These are phyloP conservation scores for Diutina ranongensis DNA, from an alignment of 1,139 yeast genomes.

Conservation along the genomic window DNA sequence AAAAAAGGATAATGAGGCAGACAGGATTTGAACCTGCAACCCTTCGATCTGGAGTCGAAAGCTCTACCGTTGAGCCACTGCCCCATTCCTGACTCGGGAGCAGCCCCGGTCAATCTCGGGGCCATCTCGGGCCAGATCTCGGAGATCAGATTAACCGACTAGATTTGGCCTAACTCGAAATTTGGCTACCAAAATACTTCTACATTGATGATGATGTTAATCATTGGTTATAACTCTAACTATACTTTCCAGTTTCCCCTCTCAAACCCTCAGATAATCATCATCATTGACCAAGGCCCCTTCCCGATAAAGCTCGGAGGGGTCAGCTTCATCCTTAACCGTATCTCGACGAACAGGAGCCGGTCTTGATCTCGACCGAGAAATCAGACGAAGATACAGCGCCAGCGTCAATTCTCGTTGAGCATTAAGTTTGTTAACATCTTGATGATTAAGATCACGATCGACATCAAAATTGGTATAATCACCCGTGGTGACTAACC, in stretches of 20 bases:
- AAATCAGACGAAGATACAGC: constrained; percentile 48
- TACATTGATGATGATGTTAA: too few relatives aligned
- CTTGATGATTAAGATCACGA: constrained; percentile 14
- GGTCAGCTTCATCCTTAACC: constrained; percentile 33
- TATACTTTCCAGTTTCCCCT: too few relatives aligned
- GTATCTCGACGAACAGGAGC: constrained; percentile 6
- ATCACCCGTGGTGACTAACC: constrained; percentile 38
- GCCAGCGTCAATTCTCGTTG: constrained; percentile 26
- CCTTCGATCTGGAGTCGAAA: constrained; percentile 59
- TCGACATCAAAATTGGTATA: constrained; percentile 38
- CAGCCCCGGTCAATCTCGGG: too few relatives aligned
- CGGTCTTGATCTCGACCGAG: constrained; percentile 48
- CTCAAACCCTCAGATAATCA: constrained; percentile 23
- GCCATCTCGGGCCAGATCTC: too few relatives aligned
- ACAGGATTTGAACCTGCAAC: constrained; percentile 15
- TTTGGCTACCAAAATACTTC: too few relatives aligned
- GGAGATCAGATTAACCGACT: too few relatives aligned
- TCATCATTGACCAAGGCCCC: constrained; percentile 39
- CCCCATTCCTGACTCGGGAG: constrained; percentile 38
- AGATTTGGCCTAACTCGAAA: too few relatives aligned
- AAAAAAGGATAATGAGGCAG: constrained; percentile 11
- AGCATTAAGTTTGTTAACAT: constrained; percentile 16
- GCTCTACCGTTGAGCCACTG: constrained; percentile 94
- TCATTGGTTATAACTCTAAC: neutral
- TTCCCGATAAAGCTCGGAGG: constrained; percentile 27